phyloP scores from a whole-genome alignment of 208 protist species.

The Crithidia brevicula region DNA sequence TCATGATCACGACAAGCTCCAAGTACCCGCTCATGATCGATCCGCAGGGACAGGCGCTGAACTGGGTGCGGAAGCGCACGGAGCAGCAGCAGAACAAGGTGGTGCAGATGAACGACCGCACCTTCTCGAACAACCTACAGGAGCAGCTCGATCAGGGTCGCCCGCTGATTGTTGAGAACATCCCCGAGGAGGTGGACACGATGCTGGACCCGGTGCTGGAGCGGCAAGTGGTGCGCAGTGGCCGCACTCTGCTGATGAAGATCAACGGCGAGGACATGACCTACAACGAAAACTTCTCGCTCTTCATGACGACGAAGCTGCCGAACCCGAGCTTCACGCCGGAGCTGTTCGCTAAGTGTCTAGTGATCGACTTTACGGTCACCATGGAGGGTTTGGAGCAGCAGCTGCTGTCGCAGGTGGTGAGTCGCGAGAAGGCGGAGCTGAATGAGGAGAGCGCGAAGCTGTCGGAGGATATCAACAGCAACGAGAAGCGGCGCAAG shows the following conservation, averaged over 20 bases:
- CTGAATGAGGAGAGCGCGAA: constrained; percentile 97
- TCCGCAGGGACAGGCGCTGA: constrained; percentile 97
- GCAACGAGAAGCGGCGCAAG: constrained; percentile 95
- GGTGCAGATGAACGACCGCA: constrained; percentile 93
- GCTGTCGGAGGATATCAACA: constrained; percentile 96
- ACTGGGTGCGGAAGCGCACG: constrained; percentile 95
- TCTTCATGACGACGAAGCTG: constrained; percentile 98
- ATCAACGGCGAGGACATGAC: constrained; percentile 94
- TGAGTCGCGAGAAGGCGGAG: constrained; percentile 97
- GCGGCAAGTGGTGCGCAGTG: constrained; percentile 92
- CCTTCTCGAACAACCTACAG: constrained; percentile 94
- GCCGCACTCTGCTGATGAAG: constrained; percentile 88
- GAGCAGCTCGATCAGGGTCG: constrained; percentile 92
- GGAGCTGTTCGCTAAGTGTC: constrained; percentile 97
- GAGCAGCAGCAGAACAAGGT: constrained; percentile 88
- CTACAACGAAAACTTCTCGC: constrained; percentile 93
- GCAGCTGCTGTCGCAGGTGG: constrained; percentile 97
- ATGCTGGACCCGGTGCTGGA: constrained; percentile 98
- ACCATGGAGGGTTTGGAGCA: constrained; percentile 98
- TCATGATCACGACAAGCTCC: constrained; percentile 97
- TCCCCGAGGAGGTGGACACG: constrained; percentile 98
- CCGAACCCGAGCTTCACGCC: constrained; percentile 98
- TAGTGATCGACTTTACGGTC: constrained; percentile 99
- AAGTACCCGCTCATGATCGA: constrained; percentile 98
- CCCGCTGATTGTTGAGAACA: constrained; percentile 96